Conservation (phyloP, 768 basidiomycete genomes). For the Tylopilus sp. region DNA sequence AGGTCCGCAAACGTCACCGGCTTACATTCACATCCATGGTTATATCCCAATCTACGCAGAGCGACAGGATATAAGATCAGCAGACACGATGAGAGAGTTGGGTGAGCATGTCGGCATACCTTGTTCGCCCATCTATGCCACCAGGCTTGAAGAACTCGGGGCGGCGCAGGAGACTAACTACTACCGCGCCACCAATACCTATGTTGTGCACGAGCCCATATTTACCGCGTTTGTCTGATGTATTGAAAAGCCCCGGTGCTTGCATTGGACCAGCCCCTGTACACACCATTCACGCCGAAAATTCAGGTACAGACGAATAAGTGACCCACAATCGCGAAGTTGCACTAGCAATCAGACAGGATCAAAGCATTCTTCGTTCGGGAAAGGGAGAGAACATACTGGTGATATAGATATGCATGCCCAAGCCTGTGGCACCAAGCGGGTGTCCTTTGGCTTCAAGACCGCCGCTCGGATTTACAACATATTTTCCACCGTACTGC, state of each 20-base stretch:
- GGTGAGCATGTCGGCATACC: constrained; percentile 36
- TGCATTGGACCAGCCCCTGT: constrained; percentile 86
- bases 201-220: constrained; percentile 82
- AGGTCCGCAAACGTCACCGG: constrained; percentile 61
- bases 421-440: constrained; percentile 76
- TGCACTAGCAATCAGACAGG: constrained; percentile 49
- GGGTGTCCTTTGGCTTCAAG: constrained; percentile 90
- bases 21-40: constrained; percentile 68
- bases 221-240: constrained; percentile 63
- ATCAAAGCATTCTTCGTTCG: not conserved
- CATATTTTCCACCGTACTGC: constrained; percentile 81
- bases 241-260: constrained; percentile 64
- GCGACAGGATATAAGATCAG: not conserved
- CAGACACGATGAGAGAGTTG: not conserved
- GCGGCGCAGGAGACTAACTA: constrained; percentile 69
- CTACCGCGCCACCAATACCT: constrained; percentile 77
- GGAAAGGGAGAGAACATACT: constrained; percentile 41
- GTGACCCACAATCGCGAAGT: constrained; percentile 56
- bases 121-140: constrained; percentile 62
- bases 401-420: constrained; percentile 85
- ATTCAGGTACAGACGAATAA: not conserved
- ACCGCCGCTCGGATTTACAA: constrained; percentile 82
- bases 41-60: constrained; percentile 64
- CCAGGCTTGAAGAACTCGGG: constrained; percentile 72
- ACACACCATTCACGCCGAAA: not conserved